Base-by-base conservation (phyloP, 2,329 filamentous ascomycete species). In the Aspergillus arachidicola region DNA sequence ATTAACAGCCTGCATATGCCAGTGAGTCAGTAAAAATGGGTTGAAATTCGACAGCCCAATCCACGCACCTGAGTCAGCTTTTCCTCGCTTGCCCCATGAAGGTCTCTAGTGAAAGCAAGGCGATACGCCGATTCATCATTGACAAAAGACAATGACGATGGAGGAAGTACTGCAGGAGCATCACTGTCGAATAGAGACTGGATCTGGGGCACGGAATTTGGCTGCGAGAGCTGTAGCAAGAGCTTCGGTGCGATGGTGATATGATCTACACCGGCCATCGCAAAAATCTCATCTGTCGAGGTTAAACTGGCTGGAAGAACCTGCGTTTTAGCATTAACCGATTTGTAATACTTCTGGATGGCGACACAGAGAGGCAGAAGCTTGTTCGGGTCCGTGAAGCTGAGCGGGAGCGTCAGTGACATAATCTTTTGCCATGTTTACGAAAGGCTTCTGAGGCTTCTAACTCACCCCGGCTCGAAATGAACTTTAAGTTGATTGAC, bases 401-500 rank as follows among this genome's bases (percentile, higher is more conserved):
- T 75, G 5, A 21, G 45, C 28, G 4, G 21, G 7, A 30, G 26
- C 36, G 55, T 50, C 41, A 57, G 45, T 53, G 30, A 5, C 21
- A 38, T 23, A 26, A 32, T 41, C 19, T n/a, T n/a, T 12, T 60
- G 30, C 16, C 16, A n/a, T 2, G n/a, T 4, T 23, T 14, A 16
- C 6, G 23, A 48, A 48, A 12, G 14, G 21, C 19, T n/a, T 11
- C 21, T 28, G 14, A 28, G 19, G 10, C 6, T 12, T 28, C 11
- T 3, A 60, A 36, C 68, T 56, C 43, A 76, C 75, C 69, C 72
- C 9, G 68, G 58, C 50, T 86, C 84, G 61, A 89, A 86, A 68
- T 89, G 87, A 6, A 88, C 87, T 66, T 84, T 85, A 46, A 90
- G 76, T 66, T 89, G 87, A 69, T 90, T 89, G 34, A 90, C 85